Conservation (phyloP, 2,329 filamentous ascomycete genomes). For the Zopfia rhizophila region DNA sequence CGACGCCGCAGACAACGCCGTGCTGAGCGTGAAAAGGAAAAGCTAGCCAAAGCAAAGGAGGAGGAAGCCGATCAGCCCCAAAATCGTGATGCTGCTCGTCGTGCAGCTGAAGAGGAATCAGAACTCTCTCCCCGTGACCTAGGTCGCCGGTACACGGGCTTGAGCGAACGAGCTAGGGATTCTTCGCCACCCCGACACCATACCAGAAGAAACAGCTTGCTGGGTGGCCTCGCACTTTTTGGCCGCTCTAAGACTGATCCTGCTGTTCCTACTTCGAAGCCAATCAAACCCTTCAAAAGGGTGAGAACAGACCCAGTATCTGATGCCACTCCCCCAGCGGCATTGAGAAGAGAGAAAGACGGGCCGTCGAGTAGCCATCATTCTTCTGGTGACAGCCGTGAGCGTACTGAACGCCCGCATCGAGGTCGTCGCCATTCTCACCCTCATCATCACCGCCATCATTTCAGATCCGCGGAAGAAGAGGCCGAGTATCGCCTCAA, state of each 20-base stretch:
- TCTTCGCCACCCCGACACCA: constrained; percentile 26
- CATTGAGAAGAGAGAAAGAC: constrained; percentile 32
- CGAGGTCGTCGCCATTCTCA: constrained; percentile 44
- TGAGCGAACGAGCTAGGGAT: constrained; percentile 34
- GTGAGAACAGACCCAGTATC: constrained; percentile 38
- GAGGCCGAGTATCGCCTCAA: constrained; percentile 44
- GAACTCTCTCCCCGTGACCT: constrained; percentile 36
- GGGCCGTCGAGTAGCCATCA: constrained; percentile 40
- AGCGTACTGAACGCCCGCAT: constrained; percentile 40
- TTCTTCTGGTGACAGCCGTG: constrained; percentile 45
- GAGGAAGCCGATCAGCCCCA: constrained; percentile 24
- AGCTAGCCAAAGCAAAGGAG: constrained; percentile 23
- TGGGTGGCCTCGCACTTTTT: constrained; percentile 43
- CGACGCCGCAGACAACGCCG: constrained; percentile 34
- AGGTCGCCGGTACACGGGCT: constrained; percentile 32
- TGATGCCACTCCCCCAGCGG: constrained; percentile 17
- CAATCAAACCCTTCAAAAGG: constrained; percentile 34
- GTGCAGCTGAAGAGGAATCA: constrained; percentile 37
- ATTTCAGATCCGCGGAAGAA: constrained; percentile 42
- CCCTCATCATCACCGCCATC: constrained; percentile 31
- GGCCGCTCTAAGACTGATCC: constrained; percentile 45
- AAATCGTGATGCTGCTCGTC: constrained; percentile 40
- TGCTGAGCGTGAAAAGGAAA: constrained; percentile 2
- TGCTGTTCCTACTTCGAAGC: constrained; percentile 31
- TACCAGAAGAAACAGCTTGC: constrained; percentile 38